These are phyloP conservation scores for Jackrogersella minutella DNA, from an alignment of 495 filamentous ascomycete species.

Conservation along the genomic window DNA sequence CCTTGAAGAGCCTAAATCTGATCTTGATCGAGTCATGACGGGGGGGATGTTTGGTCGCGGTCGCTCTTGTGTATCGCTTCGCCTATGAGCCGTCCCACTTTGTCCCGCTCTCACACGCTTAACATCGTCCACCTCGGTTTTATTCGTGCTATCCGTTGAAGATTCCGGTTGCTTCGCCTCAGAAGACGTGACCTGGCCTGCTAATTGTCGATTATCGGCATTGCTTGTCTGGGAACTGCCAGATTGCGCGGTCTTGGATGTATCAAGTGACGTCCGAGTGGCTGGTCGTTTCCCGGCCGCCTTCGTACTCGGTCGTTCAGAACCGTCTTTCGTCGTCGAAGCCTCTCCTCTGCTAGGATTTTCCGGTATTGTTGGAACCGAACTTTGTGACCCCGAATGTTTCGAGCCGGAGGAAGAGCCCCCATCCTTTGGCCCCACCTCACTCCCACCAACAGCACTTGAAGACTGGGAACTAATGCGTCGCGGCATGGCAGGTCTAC, in stretches of 20 bases:
- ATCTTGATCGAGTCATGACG: conserved; percentile 45
- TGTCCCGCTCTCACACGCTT: conserved; percentile 17
- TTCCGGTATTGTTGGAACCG: conserved; percentile 24
- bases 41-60: conserved; percentile 25
- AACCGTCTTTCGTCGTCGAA: conserved; percentile 9
- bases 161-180: conserved; percentile 4
- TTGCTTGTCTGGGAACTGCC: conserved; percentile 22
- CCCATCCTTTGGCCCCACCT: conserved; percentile 37
- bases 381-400: conserved; percentile 34
- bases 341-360: conserved; percentile 14
- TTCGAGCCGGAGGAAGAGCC: conserved; percentile 29
- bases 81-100: conserved; percentile 27
- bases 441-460: conserved; percentile 31
- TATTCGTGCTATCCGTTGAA: conserved; percentile 12
- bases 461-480: conserved; percentile 55
- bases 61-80: conserved; percentile 33
- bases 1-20: conserved; percentile 38
- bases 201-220: not conserved
- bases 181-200: not conserved
- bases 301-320: conserved; percentile 42
- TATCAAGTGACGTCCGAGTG: conserved; percentile 9
- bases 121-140: conserved; percentile 3
- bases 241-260: conserved; percentile 19
- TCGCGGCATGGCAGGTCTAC: conserved; percentile 50
- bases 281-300: conserved; percentile 51